Evolutionary conservation across 768 basidiomycete species (phyloP).

Genomic region (Psilocybe cyanescens): DNA sequence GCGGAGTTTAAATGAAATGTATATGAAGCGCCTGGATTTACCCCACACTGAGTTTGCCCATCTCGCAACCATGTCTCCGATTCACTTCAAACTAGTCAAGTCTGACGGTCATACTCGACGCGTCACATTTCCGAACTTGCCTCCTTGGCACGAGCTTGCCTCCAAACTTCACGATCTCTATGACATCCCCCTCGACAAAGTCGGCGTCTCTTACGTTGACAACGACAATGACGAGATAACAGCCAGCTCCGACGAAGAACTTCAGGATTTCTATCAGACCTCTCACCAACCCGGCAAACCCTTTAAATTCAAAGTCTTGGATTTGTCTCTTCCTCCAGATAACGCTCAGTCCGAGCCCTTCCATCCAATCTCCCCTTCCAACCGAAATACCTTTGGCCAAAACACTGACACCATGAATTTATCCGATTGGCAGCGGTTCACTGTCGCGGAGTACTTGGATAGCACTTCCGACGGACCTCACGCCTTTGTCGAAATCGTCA

Average conservation of each 20-base stretch:
- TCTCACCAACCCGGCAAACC: conserved; percentile 31
- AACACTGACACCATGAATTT: conserved; percentile 37
- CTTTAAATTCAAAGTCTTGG: conserved; percentile 67
- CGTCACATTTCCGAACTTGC: conserved; percentile 50
- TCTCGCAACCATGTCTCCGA: conserved; percentile 40
- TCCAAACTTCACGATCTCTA: conserved; percentile 55
- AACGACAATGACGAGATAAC: conserved; percentile 77
- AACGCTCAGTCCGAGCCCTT: conserved; percentile 21
- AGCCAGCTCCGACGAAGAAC: conserved; percentile 74
- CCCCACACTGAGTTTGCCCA: neutral
- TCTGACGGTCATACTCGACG: conserved; percentile 63
- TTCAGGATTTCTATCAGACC: conserved; percentile 68
- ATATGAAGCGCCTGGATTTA: conserved; percentile 6
- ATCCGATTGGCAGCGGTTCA: conserved; percentile 64
- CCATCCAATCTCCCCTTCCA: conserved; percentile 30
- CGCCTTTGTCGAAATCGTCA: conserved; percentile 65
- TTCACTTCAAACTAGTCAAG: conserved; percentile 70
- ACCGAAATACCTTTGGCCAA: conserved; percentile 65
- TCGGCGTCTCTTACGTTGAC: conserved; percentile 77
- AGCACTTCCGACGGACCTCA: conserved; percentile 48
- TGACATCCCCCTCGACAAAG: conserved; percentile 54
- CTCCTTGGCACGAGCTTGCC: conserved; percentile 63
- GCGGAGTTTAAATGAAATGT: conserved; percentile 16
- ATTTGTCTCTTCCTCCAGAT: conserved; percentile 49
- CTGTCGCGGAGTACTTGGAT: conserved; percentile 43